phyloP scores from a whole-genome alignment of 139 green algal species.

The Closterium sp. region DNA sequence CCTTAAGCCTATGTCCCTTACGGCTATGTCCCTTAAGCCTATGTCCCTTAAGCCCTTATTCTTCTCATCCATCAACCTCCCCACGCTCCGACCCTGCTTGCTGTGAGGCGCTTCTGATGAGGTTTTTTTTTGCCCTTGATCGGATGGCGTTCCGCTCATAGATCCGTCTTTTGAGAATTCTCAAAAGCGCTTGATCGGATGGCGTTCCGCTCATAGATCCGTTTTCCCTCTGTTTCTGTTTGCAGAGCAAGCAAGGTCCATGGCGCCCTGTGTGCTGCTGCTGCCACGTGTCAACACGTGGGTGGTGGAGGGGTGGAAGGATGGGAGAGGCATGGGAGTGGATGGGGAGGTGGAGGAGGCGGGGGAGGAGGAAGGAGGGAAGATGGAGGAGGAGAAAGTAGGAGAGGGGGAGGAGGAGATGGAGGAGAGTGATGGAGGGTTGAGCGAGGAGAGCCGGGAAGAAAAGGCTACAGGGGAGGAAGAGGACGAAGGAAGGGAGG shows the following conservation, averaged over 20 bases:
- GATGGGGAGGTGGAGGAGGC: neutral
- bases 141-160: no score
- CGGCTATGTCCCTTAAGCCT: no score
- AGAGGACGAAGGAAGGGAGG: neutral
- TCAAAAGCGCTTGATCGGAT: no score
- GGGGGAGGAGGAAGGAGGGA: neutral
- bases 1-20: no score
- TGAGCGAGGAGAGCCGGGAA: neutral
- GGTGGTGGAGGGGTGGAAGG: slow-evolving; percentile 3
- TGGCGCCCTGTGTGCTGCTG: slow-evolving; percentile 14
- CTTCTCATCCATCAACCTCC: no score
- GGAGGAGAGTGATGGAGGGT: no score
- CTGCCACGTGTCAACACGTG: slow-evolving; percentile 29
- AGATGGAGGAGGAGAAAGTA: neutral
- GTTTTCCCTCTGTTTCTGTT: neutral
- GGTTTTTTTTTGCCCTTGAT: no score
- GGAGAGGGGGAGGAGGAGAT: neutral
- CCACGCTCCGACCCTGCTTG: no score
- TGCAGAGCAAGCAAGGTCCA: neutral
- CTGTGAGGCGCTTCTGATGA: no score
- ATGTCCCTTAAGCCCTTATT: no score
- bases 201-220: no score
- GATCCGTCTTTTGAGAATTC: no score
- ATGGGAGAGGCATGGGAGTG: neutral
- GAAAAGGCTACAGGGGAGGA: neutral